Conservation (phyloP, 2,329 filamentous ascomycete species). For the Phaeoacremonium minimum region DNA sequence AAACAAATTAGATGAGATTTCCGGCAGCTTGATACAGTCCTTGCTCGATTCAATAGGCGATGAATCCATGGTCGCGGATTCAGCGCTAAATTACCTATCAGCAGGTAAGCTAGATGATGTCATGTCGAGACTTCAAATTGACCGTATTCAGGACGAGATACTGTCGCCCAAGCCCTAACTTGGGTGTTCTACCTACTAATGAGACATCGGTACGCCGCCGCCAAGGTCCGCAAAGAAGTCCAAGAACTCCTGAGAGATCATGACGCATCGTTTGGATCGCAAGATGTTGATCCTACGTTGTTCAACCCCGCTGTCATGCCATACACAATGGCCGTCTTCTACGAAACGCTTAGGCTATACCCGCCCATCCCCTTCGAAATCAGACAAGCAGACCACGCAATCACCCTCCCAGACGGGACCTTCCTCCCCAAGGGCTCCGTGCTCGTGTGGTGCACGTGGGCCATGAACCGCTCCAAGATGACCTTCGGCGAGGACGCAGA, state of each 20-base stretch:
- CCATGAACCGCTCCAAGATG: conserved; percentile 52
- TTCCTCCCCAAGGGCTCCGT: conserved; percentile 48
- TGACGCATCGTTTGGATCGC: conserved; percentile 9
- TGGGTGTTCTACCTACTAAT: conserved; percentile 61
- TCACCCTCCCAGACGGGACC: conserved; percentile 57
- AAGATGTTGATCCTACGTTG: conserved; percentile 20
- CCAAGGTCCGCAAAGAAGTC: conserved; percentile 38
- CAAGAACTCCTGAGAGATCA: conserved; percentile 14
- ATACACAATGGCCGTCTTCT: conserved; percentile 57
- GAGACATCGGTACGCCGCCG: conserved; percentile 35
- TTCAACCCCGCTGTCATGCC: conserved; percentile 42
- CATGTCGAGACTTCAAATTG: too few species aligned
- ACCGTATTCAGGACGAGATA: conserved; percentile 51
- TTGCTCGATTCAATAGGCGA: conserved; percentile 53
- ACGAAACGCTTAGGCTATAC: conserved; percentile 57
- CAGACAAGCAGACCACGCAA: conserved; percentile 49
- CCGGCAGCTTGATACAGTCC: conserved; percentile 56
- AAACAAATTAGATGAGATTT: conserved; percentile 32
- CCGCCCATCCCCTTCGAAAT: conserved; percentile 65
- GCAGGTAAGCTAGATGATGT: conserved; percentile 45
- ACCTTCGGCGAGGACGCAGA: conserved; percentile 56
- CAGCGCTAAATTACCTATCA: conserved; percentile 62
- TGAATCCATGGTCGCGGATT: conserved; percentile 54
- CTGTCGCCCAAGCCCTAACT: conserved; percentile 59
- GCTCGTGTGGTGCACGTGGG: conserved; percentile 61